Base-by-base conservation (phyloP, 208 protist species). In the Wallacemonas sp. region DNA sequence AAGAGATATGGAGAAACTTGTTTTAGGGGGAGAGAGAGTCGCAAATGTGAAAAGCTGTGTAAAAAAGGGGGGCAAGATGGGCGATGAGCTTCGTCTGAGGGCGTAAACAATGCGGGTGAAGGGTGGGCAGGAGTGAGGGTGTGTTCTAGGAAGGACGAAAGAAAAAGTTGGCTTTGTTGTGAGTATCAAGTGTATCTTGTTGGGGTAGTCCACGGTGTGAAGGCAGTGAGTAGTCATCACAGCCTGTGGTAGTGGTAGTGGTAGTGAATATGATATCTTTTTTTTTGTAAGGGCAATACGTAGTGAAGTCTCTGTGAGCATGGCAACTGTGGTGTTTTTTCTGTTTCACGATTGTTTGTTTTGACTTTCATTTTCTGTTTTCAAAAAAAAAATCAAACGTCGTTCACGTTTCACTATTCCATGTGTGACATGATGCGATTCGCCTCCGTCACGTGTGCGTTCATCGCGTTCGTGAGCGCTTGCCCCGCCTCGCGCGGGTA, bases 371-470 rank as follows among this genome's bases (percentile, higher is more conserved):
- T 34, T 43, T 68, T 33, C 38, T 54, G 24, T 34, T 61, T 38
- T 68, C n/a, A 26, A 19, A 17, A 49, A 56, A 8, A 30, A 36
- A 27, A 60, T 1, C 1, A 52, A 61, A n/a, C 12, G 29, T n/a
- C 21, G 54, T 19, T 24, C 32, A 61, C n/a, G n/a, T n/a, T n/a
- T n/a, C n/a, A n/a, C 58, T 49, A 41, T 43, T 46, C 38, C 27
- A 55, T 34, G 21, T 60, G 57, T 34, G 65, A 71, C 55, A 95
- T 66, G 1, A 93, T 32, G 0, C 84, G 72, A 56, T 79, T 92
- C 0, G 90, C 90, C 62, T 95, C 87, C 56, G 80, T 81, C 57
- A 90, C 68, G 64, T 88, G 76, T 43, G 78, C 81, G 49, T 81
- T 61, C 44, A 11, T 78, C 72, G 8, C 57, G 67, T n/a, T 70